Base-by-base conservation (phyloP, 1,284 basidiomycete genomes). In the Rhodotorula sp. region DNA sequence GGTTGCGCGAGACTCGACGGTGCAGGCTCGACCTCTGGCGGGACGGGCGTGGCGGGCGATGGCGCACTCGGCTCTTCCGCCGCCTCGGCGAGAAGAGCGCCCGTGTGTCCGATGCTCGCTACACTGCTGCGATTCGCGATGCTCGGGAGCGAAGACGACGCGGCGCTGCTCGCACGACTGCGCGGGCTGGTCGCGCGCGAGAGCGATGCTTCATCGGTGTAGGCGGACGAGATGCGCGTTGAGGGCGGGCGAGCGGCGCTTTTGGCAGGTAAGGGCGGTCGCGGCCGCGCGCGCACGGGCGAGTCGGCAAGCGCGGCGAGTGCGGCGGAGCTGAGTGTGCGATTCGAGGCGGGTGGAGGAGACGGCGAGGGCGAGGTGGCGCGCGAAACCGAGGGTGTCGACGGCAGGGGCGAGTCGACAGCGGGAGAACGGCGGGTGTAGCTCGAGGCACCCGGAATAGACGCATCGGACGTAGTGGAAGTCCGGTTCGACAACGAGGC, bases 281-380 rank as follows among this genome's bases (percentile, higher is more conserved):
- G 62, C 25, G 52, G 49, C 4, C 42, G 52, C 12, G 53, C 25
- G 34, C 34, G 34, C 34, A 34, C 34, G 21, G 61, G 60, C 8
- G 60, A 61, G 14, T 42, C 60, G 34, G 60, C 60, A 19, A 55
- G 53, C 17, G 62, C 53, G 41, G 62, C 53, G 19, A 54, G 53
- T 2, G 62, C 53, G 49, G 62, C 50, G 4, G 52, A 63, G 53
- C 53, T 54, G 16, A 54, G 53, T 5, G 53, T 34, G 17, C 53
- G 53, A 23, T 4, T 23, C 21, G 49, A n/a, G 21, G 49, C 23
- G 25, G 10, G 53, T 16, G 16, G 25, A 10, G 27, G 34, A 34
- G 34, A 10, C 27, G 27, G 25, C 1, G n/a, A 3, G 1, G 52
- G 52, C 12, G 52, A 53, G 25, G 52, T 53, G 7, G 52, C 27